A percentile compares a stretch with the other conserved stretches of the same genome.
Evolutionary conservation across 257 asterid species (phyloP).

Genomic region (Lavandula angustifolia): DNA sequence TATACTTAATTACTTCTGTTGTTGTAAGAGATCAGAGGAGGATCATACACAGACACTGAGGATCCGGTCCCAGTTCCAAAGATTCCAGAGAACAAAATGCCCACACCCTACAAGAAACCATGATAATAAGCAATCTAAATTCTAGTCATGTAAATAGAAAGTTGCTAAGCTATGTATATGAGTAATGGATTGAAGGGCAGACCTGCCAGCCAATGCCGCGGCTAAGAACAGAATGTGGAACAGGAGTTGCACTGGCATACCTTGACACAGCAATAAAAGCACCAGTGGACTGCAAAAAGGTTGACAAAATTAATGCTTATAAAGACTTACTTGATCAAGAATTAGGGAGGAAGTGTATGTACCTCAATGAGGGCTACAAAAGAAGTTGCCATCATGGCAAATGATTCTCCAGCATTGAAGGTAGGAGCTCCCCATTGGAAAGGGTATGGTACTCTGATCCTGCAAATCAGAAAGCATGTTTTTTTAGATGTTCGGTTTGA

Average conservation of each 20-base stretch:
- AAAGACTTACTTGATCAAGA: not conserved
- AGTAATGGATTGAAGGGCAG: not conserved
- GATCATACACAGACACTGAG: constrained; percentile 83
- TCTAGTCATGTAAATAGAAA: not conserved
- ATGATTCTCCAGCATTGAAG: constrained; percentile 89
- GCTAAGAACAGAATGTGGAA: constrained; percentile 91
- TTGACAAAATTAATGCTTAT: not conserved
- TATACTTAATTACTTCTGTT: constrained; percentile 4
- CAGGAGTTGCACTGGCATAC: constrained; percentile 91
- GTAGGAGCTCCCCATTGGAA: constrained; percentile 98
- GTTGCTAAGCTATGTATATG: not conserved
- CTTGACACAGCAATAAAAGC: constrained; percentile 85
- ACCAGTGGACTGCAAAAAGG: constrained; percentile 74
- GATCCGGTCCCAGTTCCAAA: constrained; percentile 94
- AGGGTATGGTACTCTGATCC: constrained; percentile 94
- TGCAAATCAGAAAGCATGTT: constrained; percentile 26
- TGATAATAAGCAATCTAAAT: constrained; percentile 1
- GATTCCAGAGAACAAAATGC: constrained; percentile 69
- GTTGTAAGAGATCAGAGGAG: constrained; percentile 1
- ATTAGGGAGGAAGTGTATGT: not conserved
- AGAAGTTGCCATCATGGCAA: constrained; percentile 95
- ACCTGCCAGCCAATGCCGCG: constrained; percentile 99
- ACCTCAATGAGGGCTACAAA: constrained; percentile 95
- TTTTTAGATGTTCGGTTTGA: not conserved
- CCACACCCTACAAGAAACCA: constrained; percentile 63